Evolutionary conservation across 176 grass and related monocot species (phyloP).

Genomic region (Oryza glaberrima): DNA sequence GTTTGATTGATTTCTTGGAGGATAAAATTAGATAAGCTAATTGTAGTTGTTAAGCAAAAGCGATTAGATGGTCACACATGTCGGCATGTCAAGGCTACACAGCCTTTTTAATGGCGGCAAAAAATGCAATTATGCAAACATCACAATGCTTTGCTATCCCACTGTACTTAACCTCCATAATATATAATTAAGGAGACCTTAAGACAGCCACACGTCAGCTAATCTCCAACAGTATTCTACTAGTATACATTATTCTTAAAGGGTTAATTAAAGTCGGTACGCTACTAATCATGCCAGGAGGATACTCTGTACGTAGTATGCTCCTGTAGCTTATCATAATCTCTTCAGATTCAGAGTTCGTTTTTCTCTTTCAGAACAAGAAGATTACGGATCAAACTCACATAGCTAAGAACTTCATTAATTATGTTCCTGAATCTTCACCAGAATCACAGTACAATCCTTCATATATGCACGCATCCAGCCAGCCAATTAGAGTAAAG

Average conservation of each 20-base stretch:
- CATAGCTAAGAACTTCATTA: neutral
- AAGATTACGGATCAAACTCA: neutral
- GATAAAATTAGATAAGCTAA: neutral
- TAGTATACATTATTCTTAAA: neutral
- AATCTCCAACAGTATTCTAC: neutral
- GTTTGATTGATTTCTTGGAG: neutral
- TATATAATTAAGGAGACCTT: neutral
- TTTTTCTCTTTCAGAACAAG: neutral
- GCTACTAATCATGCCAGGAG: neutral
- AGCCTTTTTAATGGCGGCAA: neutral
- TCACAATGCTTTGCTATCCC: neutral
- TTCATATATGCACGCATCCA: neutral
- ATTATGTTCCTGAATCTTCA: neutral
- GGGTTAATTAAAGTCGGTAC: neutral
- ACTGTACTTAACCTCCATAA: constrained; percentile 29
- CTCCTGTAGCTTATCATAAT: neutral
- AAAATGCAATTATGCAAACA: constrained; percentile 17
- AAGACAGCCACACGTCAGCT: constrained; percentile 13
- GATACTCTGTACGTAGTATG: neutral
- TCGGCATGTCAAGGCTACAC: neutral
- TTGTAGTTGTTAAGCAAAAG: neutral
- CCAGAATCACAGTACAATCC: neutral
- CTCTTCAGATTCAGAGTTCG: too few relatives aligned
- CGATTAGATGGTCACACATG: neutral
- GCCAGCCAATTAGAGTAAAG: neutral